phyloP scores from a whole-genome alignment of 352 stramenopile species.

The Globisporangium solare region DNA sequence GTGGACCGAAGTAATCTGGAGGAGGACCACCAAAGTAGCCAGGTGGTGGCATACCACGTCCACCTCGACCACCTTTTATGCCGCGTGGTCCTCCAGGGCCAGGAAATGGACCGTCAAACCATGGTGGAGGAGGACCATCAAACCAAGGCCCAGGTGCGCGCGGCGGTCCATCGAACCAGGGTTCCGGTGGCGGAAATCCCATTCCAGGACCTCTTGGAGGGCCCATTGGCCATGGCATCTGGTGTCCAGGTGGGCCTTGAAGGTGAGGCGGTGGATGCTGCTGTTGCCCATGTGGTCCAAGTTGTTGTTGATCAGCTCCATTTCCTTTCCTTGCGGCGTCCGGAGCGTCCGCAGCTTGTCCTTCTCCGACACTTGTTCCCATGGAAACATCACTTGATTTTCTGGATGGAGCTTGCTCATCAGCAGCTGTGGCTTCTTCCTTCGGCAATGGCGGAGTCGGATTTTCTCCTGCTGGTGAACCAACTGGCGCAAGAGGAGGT shows the following conservation, averaged over 20 bases:
- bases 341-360: not conserved
- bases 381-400: slow-evolving; percentile 11
- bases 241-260: slow-evolving; percentile 29
- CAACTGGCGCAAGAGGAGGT: slow-evolving; percentile 16
- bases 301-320: slow-evolving; percentile 9
- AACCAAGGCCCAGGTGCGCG: slow-evolving; percentile 70
- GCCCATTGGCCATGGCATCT: slow-evolving; percentile 28
- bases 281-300: slow-evolving; percentile 15
- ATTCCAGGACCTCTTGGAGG: slow-evolving; percentile 40
- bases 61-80: slow-evolving; percentile 42
- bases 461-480: slow-evolving; percentile 9
- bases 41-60: slow-evolving; percentile 48
- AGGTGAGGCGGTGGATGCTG: slow-evolving; percentile 12
- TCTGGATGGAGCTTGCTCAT: slow-evolving; percentile 7
- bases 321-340: not conserved
- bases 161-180: slow-evolving; percentile 65
- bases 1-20: slow-evolving; percentile 71
- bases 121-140: slow-evolving; percentile 60
- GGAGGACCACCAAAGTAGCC: slow-evolving; percentile 68
- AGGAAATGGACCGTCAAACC: slow-evolving; percentile 78
- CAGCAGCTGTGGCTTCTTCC: slow-evolving; percentile 11
- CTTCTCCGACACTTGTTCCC: not conserved
- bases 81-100: slow-evolving; percentile 29
- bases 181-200: slow-evolving; percentile 51
- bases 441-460: slow-evolving; percentile 37